Base-by-base conservation (phyloP, 2,329 filamentous ascomycete species). In the Akanthomyces muscarius region DNA sequence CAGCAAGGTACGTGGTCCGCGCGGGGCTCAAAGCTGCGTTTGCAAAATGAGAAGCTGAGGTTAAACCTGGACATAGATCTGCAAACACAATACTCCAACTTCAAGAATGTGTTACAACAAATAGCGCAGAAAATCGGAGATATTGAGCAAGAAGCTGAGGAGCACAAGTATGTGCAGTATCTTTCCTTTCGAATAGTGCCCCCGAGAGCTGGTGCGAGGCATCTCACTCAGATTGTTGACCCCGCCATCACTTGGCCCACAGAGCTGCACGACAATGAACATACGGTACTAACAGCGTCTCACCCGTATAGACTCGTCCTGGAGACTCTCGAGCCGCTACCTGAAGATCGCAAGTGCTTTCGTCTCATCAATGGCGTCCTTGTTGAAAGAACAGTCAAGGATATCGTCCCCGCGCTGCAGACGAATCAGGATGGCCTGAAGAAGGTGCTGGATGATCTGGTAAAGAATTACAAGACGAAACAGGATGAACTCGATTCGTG, bases 311-410 rank as follows among this genome's bases (percentile, higher is more conserved):
- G 95, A 77, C 90, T 98, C 68, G 95, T 99, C 41, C 85, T 98
- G 58, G 94, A 98, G 73, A 98, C 94, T 4, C 80, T 99, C 66
- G 85, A 89, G 64, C 93, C 93, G 52, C 84, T 98, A 28, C 83
- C 91, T 1, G 84, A 83, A 67, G 90, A 96, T 68, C 90, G 95
- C 71, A 99, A 97, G 80, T 98, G 94, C 79, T 99, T 98, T 79
- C 93, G 95, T 70, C 92, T 99, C 86, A 96, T 99, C 76, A 98
- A 99, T 76, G 95, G 95, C 52, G 93, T 98, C 28, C 81, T 99
- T 64, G 91, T 97, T 61, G 95, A 99, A 80, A 86, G 93, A 69
- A 98, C 94, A 18, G 91, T 99, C 69, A 84, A 92, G 76, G 95
- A 98, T 75, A 91, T 99, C 14, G 83, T 96, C 62, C 95, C 95